Evolutionary conservation across 2,329 filamentous ascomycete genomes (phyloP).

Genomic region (Dothistroma septosporum): DNA sequence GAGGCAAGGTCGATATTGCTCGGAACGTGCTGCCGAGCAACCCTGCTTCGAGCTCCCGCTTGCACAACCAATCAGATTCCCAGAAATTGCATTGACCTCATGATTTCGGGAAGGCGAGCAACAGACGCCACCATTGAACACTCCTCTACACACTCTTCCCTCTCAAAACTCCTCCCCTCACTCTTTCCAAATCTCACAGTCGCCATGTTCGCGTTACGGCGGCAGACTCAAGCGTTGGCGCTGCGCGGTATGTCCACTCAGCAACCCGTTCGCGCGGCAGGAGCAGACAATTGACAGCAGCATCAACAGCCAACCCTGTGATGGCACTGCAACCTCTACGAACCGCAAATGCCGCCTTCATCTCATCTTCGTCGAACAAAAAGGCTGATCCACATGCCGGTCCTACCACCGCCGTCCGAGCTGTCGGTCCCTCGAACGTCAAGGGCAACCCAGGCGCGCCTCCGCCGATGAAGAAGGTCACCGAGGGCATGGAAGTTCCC

Average conservation of each 20-base stretch:
- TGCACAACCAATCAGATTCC: neutral
- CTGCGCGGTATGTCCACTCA: slow-evolving; percentile 47
- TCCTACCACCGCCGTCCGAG: slow-evolving; percentile 34
- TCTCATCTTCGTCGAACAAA: slow-evolving; percentile 63
- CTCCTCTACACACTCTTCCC: neutral
- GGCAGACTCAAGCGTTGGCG: slow-evolving; percentile 52
- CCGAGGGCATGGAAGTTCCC: slow-evolving; percentile 64
- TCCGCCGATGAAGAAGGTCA: slow-evolving; percentile 48
- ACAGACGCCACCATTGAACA: neutral
- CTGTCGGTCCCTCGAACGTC: slow-evolving; percentile 39
- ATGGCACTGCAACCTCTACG: slow-evolving; percentile 61
- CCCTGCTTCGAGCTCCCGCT: neutral
- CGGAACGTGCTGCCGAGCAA: neutral
- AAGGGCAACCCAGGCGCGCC: slow-evolving; percentile 52
- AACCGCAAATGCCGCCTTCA: slow-evolving; percentile 55
- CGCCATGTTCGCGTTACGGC: slow-evolving; percentile 50
- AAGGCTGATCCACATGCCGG: slow-evolving; percentile 47
- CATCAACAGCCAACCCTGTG: slow-evolving; percentile 59
- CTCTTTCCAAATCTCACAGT: slow-evolving; percentile 12
- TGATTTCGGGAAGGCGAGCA: neutral
- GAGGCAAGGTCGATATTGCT: neutral
- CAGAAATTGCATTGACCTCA: slow-evolving; percentile 3
- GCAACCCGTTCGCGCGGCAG: slow-evolving; percentile 3
- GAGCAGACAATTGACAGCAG: slow-evolving; percentile 24
- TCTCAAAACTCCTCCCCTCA: slow-evolving; percentile 1